Base-by-base conservation (phyloP, 768 basidiomycete species). In the Mycena kentingensis region DNA sequence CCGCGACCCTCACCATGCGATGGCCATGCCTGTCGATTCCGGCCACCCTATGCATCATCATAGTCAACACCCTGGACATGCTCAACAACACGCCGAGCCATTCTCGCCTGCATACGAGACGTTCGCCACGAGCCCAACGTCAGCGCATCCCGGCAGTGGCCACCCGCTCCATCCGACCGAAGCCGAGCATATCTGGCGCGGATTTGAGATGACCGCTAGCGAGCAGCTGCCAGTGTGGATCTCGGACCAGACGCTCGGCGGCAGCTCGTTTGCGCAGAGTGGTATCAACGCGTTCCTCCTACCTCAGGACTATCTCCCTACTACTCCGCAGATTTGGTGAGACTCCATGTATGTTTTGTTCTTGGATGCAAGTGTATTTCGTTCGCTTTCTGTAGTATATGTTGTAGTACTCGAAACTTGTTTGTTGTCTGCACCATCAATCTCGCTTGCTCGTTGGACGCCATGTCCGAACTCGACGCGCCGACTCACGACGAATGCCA, bases 281-380 rank as follows among this genome's bases (percentile, higher is more conserved):
- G 90, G 91, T 56, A 89, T 93, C 74, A 88, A 93, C 62, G 88
- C 90, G 4, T 92, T 92, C 71, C 73, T 93, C 41, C 75, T 93
- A 31, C 90, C 90, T 15, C 69, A 74, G 26, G 86, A 90, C 64
- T 90, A 86, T 60, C 76, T 90, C 45, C 84, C 87, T 2, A 73
- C 84, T 51, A 78, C 82, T 22, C 79, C 84, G 43, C 87, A 88
- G 67, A 90, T 91, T 50, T 90, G 88, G 88, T 91, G 66, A 77
- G n/a, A n/a, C n/a, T n/a, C n/a, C n/a, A n/a, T n/a, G n/a, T n/a
- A 53, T 35, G 53, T 47, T 26, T 29, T 32, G 28, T 42, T 19
- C 24, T 22, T 26, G 22, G 24, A 19, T 19, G 7, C 6, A 13
- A 24, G 31, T 51, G 21, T 21, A 26, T 29, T 57, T 43, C 19